Conservation (phyloP, 1,139 yeast species). For the Geotrichum candidum region DNA sequence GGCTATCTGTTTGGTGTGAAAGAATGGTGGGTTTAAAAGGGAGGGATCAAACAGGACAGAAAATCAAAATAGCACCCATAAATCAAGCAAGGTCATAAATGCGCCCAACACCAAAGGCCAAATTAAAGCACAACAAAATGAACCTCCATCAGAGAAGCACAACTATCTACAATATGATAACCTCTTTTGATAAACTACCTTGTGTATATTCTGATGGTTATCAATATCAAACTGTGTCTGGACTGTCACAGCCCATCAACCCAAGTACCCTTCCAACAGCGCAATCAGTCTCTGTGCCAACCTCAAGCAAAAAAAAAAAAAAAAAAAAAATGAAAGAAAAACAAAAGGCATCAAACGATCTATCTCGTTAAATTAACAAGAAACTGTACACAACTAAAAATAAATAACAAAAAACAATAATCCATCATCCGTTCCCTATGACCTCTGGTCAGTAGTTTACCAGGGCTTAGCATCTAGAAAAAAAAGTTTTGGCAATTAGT, state of each 20-base stretch:
- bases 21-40: neutral
- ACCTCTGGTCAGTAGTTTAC: conserved; percentile 14
- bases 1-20: neutral
- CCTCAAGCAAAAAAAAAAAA: neutral
- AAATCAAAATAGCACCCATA: neutral
- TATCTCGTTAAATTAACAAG: neutral
- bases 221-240: too few species aligned
- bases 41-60: neutral
- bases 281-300: neutral
- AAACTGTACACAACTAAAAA: neutral
- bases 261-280: neutral
- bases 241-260: too few species aligned
- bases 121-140: too few species aligned
- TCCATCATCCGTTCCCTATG: neutral
- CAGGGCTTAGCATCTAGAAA: conserved; percentile 25
- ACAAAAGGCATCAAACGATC: neutral
- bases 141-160: too few species aligned
- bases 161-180: too few species aligned
- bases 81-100: neutral
- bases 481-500: conserved; percentile 3
- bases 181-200: too few species aligned
- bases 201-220: too few species aligned
- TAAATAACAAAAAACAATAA: neutral
- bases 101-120: too few species aligned
- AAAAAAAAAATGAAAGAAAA: too few species aligned